Evolutionary conservation across 148 eudicot species (phyloP), one percentile per base, ranked within the genome.

Genomic region (Dysphania ambrosioides): DNA sequence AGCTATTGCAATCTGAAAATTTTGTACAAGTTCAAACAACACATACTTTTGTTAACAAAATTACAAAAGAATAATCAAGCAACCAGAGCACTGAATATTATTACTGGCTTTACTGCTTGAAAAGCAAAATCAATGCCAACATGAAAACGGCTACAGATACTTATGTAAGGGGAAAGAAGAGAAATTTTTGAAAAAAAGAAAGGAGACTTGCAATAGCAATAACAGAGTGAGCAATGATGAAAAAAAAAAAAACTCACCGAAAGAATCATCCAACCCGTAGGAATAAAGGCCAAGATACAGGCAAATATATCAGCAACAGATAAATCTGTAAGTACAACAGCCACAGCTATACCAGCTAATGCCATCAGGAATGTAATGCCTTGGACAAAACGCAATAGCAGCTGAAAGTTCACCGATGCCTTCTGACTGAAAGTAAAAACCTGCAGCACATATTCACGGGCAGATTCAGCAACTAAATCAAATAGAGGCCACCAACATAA

Each of bases 401-500:
- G 84, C 86, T 95, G 99, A 78, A 95, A 92, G 84, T 95, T 95
- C 32, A 95, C 99, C 0, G 99, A 92, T 70, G 88, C 87, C 82
- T 95, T 95, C 88, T 95, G 97, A 78, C 99, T 95, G 85, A 95
- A 95, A 38, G 97, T 92, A 90, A 95, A 95, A 31, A 92, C 92
- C 99, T 95, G 90, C 35, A 79, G 71, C 57, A 51, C 38, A 53
- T 29, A 44, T 42, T 32, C 26, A 60, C 15, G 16, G 16, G 49
- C 41, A 34, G 66, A n/a, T 68, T 75, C 70, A 72, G 61, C 18
- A 8, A 56, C 35, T 59, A 30, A 30, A 70, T 19, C 27, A 61
- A 76, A 26, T 6, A n/a, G 12, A 10, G 51, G 18, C 23, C 23
- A 56, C 19, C 9, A 65, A 38, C 67, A 18, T 24, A 36, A 65